A percentile compares a stretch with the other conserved stretches of the same genome.
These are phyloP conservation scores for Macrophomina phaseolina DNA, from an alignment of 2,329 filamentous ascomycete species.

Conservation along the genomic window DNA sequence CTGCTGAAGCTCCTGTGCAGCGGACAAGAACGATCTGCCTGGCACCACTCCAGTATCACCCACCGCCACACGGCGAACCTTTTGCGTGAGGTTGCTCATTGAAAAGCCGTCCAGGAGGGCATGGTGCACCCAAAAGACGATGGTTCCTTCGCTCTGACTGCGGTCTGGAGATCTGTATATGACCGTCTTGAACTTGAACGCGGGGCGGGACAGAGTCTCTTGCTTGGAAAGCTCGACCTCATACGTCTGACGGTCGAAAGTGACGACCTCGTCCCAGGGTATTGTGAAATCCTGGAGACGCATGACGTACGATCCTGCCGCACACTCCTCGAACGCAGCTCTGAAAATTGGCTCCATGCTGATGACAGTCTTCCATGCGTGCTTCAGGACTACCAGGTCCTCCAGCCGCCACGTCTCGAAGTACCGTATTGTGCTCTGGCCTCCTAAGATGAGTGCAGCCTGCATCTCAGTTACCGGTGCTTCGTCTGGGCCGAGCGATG, in stretches of 20 bases:
- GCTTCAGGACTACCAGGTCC: neutral
- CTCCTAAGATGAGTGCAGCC: neutral
- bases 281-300: too few species aligned
- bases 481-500: neutral
- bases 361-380: neutral
- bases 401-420: conserved; percentile 4
- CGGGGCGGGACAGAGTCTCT: too few species aligned
- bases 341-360: neutral
- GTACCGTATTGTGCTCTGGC: neutral
- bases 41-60: neutral
- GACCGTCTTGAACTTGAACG: too few species aligned
- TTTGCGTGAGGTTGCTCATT: neutral
- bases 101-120: conserved; percentile 3
- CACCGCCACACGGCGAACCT: conserved; percentile 1
- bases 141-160: conserved; percentile 2
- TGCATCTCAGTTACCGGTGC: conserved; percentile 5
- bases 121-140: neutral
- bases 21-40: neutral
- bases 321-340: conserved; percentile 10
- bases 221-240: too few species aligned
- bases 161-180: neutral
- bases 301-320: conserved; percentile 13
- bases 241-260: too few species aligned
- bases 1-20: too few species aligned
- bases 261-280: too few species aligned